Percentiles rank a stretch among this genome's conserved stretches.
Evolutionary conservation across 2,329 filamentous ascomycete genomes (phyloP).

Genomic region (Bipolaris oryzae): DNA sequence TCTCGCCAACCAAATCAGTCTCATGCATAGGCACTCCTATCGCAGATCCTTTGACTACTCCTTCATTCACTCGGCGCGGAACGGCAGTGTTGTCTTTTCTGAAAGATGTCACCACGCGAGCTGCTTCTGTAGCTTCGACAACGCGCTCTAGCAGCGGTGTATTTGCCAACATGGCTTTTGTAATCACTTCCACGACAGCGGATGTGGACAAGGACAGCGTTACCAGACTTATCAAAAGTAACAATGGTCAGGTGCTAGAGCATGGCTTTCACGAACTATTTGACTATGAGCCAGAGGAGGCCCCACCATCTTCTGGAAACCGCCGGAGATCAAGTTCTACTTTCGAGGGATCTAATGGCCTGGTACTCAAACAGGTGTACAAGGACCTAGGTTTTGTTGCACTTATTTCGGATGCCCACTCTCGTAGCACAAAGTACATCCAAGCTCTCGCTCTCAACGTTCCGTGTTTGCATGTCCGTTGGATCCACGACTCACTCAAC

Average conservation of each 20-base stretch:
- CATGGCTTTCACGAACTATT: conserved; percentile 85
- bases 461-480: conserved; percentile 82
- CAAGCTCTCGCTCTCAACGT: conserved; percentile 89
- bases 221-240: conserved; percentile 66
- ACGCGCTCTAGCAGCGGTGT: conserved; percentile 51
- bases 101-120: conserved; percentile 33
- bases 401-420: conserved; percentile 84
- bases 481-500: conserved; percentile 75
- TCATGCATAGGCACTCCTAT: conserved; percentile 35
- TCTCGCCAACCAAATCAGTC: conserved; percentile 24
- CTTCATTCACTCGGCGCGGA: conserved; percentile 57
- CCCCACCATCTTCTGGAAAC: conserved; percentile 25
- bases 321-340: conserved; percentile 19
- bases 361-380: conserved; percentile 61
- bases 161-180: conserved; percentile 86
- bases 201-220: conserved; percentile 63
- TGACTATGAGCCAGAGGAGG: conserved; percentile 50
- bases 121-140: conserved; percentile 38
- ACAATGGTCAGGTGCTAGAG: conserved; percentile 74
- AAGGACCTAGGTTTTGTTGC: conserved; percentile 76
- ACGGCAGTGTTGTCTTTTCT: conserved; percentile 32
- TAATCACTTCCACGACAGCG: conserved; percentile 70
- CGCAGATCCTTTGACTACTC: conserved; percentile 51
- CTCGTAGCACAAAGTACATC: conserved; percentile 88
- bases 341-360: conserved; percentile 25